phyloP scores from a whole-genome alignment of 768 basidiomycete genomes.

The Hygrophoropsis aurantiaca region DNA sequence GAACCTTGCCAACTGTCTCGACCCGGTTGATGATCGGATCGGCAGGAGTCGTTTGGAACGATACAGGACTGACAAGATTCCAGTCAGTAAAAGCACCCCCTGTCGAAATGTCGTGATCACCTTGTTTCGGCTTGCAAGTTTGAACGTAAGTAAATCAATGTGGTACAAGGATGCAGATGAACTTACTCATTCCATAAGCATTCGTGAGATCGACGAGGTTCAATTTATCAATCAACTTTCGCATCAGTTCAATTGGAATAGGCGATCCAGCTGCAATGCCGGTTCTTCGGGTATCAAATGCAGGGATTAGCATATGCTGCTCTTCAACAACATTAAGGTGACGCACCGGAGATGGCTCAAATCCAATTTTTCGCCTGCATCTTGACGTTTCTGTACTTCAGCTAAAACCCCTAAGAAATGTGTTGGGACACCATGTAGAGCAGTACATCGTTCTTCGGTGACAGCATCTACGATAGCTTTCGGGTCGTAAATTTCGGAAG shows the following conservation, averaged over 20 bases:
- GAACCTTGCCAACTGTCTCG: constrained; percentile 77
- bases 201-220: constrained; percentile 72
- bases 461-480: constrained; percentile 68
- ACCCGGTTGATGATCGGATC: constrained; percentile 75
- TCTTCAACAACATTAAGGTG: neutral
- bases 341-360: constrained; percentile 55
- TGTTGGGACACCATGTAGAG: constrained; percentile 82
- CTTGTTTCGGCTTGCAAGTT: constrained; percentile 64
- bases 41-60: constrained; percentile 73
- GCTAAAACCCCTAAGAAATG: constrained; percentile 76
- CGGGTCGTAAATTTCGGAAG: constrained; percentile 65
- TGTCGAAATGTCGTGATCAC: constrained; percentile 26
- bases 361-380: constrained; percentile 46
- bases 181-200: constrained; percentile 87
- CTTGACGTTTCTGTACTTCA: constrained; percentile 59
- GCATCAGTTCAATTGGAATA: constrained; percentile 80
- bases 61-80: constrained; percentile 60
- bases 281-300: constrained; percentile 45
- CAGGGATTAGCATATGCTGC: neutral
- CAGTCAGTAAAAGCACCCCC: neutral
- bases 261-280: constrained; percentile 83
- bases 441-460: constrained; percentile 68
- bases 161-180: neutral
- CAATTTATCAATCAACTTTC: constrained; percentile 60
- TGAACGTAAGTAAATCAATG: neutral